Base-by-base conservation (phyloP, 2,329 filamentous ascomycete genomes). In the Dryadomyces sulphureus region DNA sequence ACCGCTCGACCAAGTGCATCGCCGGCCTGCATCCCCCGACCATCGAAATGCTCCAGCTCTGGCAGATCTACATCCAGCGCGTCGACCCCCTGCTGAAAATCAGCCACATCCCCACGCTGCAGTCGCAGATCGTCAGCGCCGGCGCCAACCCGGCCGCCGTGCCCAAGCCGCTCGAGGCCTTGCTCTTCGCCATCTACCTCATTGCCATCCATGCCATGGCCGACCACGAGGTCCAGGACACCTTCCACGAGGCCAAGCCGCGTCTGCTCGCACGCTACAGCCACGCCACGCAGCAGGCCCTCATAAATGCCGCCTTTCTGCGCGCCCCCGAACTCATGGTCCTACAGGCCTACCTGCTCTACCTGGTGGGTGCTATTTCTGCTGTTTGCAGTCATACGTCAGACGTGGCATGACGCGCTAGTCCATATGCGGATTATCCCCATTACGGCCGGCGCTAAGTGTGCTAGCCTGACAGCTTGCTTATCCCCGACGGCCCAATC, bases 11-110 rank as follows among this genome's bases (percentile, higher is more conserved):
- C 7, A 32, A 32, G 7, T 12, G 16, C 27, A 32, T 8, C 3
- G 7, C 9, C 27, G 3, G 27, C 7, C 27, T 5, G 7, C 79
- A 83, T 24, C 69, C 69, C 0, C 54, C 62, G 0, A 62, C 63
- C 0, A 59, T 62, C 1, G 61, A 68, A 0, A 67, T 72, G 7
- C 68, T 73, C 48, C 56, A 60, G 21, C 58, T 74, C 1, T 80
- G 76, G 74, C 73, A 79, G 54, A 59, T 69, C 0, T 80, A 73
- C 50, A 57, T 79, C 0, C 67, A 77, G 24, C 75, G 76, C 36
- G 67, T 79, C 43, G 65, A 79, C 50, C 75, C 75, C 0, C 51
- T 80, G 2, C 57, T 78, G n/a, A 78, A 76, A 45, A 62, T 79
- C 32, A 71, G 72, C 0, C 76, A 80, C 52, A 65, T 67, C 0